Base-by-base conservation (phyloP, 169 alveolate genomes). In the Plasmodium blacklocki region DNA sequence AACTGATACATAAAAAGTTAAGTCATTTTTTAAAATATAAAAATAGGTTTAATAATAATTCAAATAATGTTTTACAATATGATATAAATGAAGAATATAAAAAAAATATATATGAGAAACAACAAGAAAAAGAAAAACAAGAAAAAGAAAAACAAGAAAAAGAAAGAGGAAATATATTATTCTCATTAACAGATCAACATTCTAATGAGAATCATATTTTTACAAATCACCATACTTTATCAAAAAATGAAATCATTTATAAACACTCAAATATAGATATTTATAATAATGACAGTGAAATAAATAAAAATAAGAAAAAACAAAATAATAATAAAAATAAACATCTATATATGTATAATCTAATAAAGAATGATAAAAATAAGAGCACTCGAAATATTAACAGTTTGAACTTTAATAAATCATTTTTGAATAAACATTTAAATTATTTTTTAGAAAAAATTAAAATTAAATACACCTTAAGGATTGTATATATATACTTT, bases 21-120 rank as follows among this genome's bases (percentile, higher is more conserved):
- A 83, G 91, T 62, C 74, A 68, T 67, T 54, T 83, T 68, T 15
- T 83, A 50, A 83, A 68, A 63, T 68, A 68, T 18, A 83, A 68
- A 83, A 49, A 83, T 78, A 64, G 54, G 18, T n/a, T 45, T 21
- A 54, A 29, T 60, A 67, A 23, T 3, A 29, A 60, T 12, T 15
- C 60, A 4, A 62, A 68, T 43, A 5, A 39, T 5, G 3, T 21
- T 19, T 59, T 39, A 39, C 59, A 23, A 3, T 62, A 50, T 66
- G 59, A 39, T 60, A 32, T 60, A 5, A 50, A 15, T 45, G 43
- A 50, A 7, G 52, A 74, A 59, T 39, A 39, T 39, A 23, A 26
- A 29, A 15, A 8, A 32, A 59, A 58, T 15, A 45, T 43, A 14
- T 32, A 43, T 29, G 49, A 56, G n/a, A 66, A 18, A 4, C 21